Conservation (phyloP, 2,329 filamentous ascomycete species). For the Trichoderma cornu-damae region DNA sequence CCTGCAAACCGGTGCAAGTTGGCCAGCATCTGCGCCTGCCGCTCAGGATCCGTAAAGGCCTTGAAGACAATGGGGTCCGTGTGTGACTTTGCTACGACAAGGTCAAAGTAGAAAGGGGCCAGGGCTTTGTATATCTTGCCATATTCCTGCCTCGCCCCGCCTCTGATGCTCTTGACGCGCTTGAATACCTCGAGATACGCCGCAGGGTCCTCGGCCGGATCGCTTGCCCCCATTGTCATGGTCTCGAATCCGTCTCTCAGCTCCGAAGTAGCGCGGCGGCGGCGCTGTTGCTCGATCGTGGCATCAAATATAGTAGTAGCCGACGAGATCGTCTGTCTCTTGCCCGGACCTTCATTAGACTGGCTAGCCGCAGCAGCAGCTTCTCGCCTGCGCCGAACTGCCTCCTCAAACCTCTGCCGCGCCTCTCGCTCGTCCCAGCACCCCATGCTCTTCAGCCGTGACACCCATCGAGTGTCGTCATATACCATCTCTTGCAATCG, state of each 20-base stretch:
- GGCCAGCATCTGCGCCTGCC: slow-evolving; percentile 82
- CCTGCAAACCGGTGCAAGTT: slow-evolving; percentile 74
- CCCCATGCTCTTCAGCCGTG: slow-evolving; percentile 76
- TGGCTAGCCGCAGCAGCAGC: slow-evolving; percentile 31
- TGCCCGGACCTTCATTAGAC: slow-evolving; percentile 22
- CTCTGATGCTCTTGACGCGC: slow-evolving; percentile 70
- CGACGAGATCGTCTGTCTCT: slow-evolving; percentile 19
- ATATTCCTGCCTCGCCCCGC: slow-evolving; percentile 82
- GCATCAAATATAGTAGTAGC: slow-evolving; percentile 70
- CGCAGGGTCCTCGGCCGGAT: slow-evolving; percentile 53
- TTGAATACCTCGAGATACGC: slow-evolving; percentile 65
- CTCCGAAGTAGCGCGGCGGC: slow-evolving; percentile 35
- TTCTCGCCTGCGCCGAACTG: slow-evolving; percentile 57
- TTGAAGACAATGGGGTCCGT: slow-evolving; percentile 80
- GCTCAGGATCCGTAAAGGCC: slow-evolving; percentile 79
- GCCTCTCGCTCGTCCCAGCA: slow-evolving; percentile 91
- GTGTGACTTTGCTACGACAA: slow-evolving; percentile 65
- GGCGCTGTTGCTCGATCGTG: slow-evolving; percentile 58
- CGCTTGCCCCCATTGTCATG: slow-evolving; percentile 51
- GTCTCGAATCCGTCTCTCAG: slow-evolving; percentile 72
- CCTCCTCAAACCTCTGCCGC: slow-evolving; percentile 71
- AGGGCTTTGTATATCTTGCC: slow-evolving; percentile 85
- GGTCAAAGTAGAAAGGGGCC: slow-evolving; percentile 82
- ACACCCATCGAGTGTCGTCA: slow-evolving; percentile 93
- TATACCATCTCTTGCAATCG: slow-evolving; percentile 97